Evolutionary conservation across 495 filamentous ascomycete genomes (phyloP), one percentile per base, ranked within the genome.

Genomic region (Penicillium pancosmium): DNA sequence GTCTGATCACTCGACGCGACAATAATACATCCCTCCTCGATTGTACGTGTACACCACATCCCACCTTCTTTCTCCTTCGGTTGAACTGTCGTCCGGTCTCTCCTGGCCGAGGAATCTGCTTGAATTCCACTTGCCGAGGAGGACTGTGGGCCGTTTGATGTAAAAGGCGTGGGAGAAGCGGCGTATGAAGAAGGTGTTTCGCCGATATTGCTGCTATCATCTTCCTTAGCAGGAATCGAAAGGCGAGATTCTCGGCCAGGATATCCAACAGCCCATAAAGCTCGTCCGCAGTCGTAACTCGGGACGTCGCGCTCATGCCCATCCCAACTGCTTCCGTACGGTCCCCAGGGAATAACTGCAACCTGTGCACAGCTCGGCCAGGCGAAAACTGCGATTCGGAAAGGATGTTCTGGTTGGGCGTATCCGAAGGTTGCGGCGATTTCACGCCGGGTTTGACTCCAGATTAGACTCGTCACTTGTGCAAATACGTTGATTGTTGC

Each of bases 381-480:
- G 38, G 89, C 88, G 74, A 97, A 98, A 18, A 98, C 90, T 18
- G 92, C 95, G 61, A 98, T 91, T 25, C 94, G 88, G 62, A 88
- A 89, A 1, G 90, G 86, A 62, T 98, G 94, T 38, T 98, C 92
- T 5, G 93, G 93, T 64, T 93, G 88, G n/a, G 93, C 87, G 69
- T 93, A 98, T 10, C 94, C 95, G 72, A 98, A 96, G 0, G 92
- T 97, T 2, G 93, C 95, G 9, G 83, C 89, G 47, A 98, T 93
- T 71, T 98, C 95, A 16, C 89, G 85, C 5, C 90, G 85, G 21
- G 85, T 91, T 18, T 84, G 88, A 52, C 88, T 92, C 93, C 93
- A 98, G 60, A 97, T 88, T 36, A 98, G 78, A 60, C 88, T 90
- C 1, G 94, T 98, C 25, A 98, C 91, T 68, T 98, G 94, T 0